Evolutionary conservation across 2,329 filamentous ascomycete genomes (phyloP).

Genomic region (Cladosporium cucumerinum): DNA sequence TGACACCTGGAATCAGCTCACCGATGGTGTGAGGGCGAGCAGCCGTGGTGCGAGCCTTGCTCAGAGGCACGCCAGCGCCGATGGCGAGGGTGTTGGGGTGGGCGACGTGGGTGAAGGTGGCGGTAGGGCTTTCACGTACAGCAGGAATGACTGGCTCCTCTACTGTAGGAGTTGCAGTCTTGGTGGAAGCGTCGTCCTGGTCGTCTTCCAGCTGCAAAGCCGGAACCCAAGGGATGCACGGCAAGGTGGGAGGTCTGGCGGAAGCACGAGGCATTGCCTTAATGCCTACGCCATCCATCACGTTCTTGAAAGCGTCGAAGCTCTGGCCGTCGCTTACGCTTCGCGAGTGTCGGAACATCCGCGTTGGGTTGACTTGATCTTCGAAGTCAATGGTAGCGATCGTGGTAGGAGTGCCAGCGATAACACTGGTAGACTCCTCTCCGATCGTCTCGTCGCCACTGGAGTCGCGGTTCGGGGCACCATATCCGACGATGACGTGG

Average conservation of each 20-base stretch:
- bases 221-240: not conserved
- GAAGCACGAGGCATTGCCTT: not conserved
- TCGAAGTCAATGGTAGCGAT: not conserved
- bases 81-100: not conserved
- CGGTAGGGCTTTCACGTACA: not conserved
- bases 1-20: not conserved
- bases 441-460: not conserved
- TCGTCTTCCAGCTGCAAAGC: not conserved
- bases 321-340: not conserved
- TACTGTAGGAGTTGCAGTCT: not conserved
- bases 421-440: not conserved
- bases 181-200: not conserved
- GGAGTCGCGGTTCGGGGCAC: not conserved
- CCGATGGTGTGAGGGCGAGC: conserved; percentile 10
- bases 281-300: not conserved
- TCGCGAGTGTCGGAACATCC: not conserved
- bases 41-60: not conserved
- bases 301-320: conserved; percentile 5
- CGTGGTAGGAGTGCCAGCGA: not conserved
- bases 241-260: not conserved
- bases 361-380: not conserved
- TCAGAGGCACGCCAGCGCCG: not conserved
- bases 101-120: not conserved
- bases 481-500: not conserved
- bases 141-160: not conserved